Conservation (phyloP, 2,329 filamentous ascomycete species). For the Neofusicoccum kwambonambiense region DNA sequence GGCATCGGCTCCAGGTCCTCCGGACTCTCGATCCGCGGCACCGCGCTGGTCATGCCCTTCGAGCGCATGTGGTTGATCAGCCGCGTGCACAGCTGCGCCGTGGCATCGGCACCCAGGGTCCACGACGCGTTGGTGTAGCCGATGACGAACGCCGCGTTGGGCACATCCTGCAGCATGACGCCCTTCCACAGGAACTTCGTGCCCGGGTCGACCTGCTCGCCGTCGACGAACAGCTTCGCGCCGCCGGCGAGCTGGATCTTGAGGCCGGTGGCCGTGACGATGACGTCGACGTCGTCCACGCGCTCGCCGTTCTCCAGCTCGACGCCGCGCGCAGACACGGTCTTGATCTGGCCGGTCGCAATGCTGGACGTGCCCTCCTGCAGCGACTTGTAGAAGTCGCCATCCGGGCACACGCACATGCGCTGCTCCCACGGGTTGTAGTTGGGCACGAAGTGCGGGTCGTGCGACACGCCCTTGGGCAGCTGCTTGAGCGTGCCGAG, state of each 20-base stretch:
- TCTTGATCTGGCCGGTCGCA: slow-evolving; percentile 56
- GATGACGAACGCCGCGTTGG: slow-evolving; percentile 58
- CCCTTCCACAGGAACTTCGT: slow-evolving; percentile 60
- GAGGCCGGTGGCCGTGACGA: slow-evolving; percentile 65
- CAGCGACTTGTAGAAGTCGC: slow-evolving; percentile 58
- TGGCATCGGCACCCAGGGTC: slow-evolving; percentile 61
- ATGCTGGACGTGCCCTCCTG: slow-evolving; percentile 52
- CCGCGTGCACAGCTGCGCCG: slow-evolving; percentile 49
- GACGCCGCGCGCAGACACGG: slow-evolving; percentile 51
- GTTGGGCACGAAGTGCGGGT: slow-evolving; percentile 47
- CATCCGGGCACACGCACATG: slow-evolving; percentile 66
- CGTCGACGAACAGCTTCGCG: slow-evolving; percentile 53
- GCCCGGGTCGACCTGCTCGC: slow-evolving; percentile 43
- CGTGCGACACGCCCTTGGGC: slow-evolving; percentile 44
- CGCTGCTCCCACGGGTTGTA: slow-evolving; percentile 67
- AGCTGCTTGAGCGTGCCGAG: slow-evolving; percentile 49
- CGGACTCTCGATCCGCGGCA: not conserved
- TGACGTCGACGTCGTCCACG: slow-evolving; percentile 56
- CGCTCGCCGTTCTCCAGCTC: slow-evolving; percentile 46
- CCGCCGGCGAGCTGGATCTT: slow-evolving; percentile 56
- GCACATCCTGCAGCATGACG: slow-evolving; percentile 62
- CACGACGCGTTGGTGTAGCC: slow-evolving; percentile 63
- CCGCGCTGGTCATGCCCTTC: not conserved
- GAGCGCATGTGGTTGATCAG: slow-evolving; percentile 51
- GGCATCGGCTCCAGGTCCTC: slow-evolving; percentile 23